Percentiles rank a stretch among this genome's conserved stretches.
phyloP scores from a whole-genome alignment of 1,284 basidiomycete genomes.

The Leccinum pachyderme region DNA sequence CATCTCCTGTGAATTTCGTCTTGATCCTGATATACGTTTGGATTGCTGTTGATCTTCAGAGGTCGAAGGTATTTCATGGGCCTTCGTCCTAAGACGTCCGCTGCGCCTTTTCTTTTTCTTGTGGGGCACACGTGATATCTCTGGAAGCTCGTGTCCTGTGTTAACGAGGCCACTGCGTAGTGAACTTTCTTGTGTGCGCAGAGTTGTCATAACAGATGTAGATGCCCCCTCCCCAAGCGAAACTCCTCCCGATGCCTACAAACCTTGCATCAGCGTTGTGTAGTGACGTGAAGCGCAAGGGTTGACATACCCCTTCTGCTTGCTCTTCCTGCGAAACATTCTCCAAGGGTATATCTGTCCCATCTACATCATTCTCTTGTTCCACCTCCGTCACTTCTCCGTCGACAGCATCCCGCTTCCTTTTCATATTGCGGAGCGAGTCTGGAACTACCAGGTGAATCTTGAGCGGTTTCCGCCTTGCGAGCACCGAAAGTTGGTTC shows the following conservation, averaged over 20 bases:
- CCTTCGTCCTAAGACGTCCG: neutral
- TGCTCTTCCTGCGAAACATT: neutral
- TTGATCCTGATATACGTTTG: neutral
- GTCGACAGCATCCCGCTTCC: slow-evolving; percentile 15
- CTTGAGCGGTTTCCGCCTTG: slow-evolving; percentile 13
- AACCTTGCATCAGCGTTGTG: slow-evolving; percentile 1
- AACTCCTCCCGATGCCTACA: slow-evolving; percentile 1
- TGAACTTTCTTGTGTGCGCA: neutral
- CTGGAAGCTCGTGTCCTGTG: neutral
- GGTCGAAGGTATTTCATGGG: neutral
- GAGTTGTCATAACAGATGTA: neutral
- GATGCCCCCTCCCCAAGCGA: neutral
- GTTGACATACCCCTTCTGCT: neutral
- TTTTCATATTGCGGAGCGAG: slow-evolving; percentile 11
- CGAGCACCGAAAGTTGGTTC: slow-evolving; percentile 18
- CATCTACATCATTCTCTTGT: neutral
- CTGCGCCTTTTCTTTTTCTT: slow-evolving; percentile 7
- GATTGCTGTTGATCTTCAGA: neutral
- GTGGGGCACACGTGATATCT: neutral
- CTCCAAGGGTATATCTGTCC: neutral
- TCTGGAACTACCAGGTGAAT: slow-evolving; percentile 9
- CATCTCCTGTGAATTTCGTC: neutral
- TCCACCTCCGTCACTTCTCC: neutral
- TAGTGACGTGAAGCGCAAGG: neutral
- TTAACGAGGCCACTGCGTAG: neutral